Evolutionary conservation across 2,329 filamentous ascomycete genomes (phyloP).

Genomic region (Monilinia aucupariae): DNA sequence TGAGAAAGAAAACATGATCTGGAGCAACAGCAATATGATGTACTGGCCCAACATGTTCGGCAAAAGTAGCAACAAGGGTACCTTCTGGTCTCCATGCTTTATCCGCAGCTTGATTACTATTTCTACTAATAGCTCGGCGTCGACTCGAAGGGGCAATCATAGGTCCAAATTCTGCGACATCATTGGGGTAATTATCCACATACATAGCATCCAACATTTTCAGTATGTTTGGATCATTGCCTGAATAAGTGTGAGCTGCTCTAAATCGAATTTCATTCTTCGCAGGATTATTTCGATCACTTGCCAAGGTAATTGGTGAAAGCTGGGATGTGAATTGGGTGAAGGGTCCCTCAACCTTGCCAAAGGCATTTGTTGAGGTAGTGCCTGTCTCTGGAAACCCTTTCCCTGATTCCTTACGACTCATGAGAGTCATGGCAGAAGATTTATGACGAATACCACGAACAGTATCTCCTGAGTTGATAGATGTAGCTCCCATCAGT

Average conservation of each 20-base stretch:
- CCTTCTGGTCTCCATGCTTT: constrained; percentile 80
- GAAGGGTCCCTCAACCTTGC: constrained; percentile 53
- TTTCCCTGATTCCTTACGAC: constrained; percentile 52
- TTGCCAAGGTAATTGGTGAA: constrained; percentile 37
- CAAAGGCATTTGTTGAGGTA: constrained; percentile 58
- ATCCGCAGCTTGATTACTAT: constrained; percentile 35
- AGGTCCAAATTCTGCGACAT: constrained; percentile 69
- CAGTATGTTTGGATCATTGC: constrained; percentile 65
- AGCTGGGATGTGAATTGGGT: constrained; percentile 31
- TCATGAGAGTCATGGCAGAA: constrained; percentile 58
- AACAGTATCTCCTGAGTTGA: constrained; percentile 34
- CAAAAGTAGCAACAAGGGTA: constrained; percentile 77
- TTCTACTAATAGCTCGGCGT: constrained; percentile 43
- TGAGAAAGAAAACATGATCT: constrained; percentile 92
- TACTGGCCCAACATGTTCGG: constrained; percentile 78
- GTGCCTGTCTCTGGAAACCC: constrained; percentile 60
- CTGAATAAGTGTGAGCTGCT: constrained; percentile 76
- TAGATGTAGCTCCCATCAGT: constrained; percentile 28
- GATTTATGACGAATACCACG: constrained; percentile 50
- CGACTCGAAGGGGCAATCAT: constrained; percentile 65
- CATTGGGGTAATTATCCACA: constrained; percentile 61
- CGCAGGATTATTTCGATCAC: constrained; percentile 35
- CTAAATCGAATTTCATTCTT: constrained; percentile 45
- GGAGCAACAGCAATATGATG: constrained; percentile 78
- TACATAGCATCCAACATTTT: constrained; percentile 82